These are phyloP conservation scores for Neurospora africana DNA, from an alignment of 495 filamentous ascomycete species.

Conservation along the genomic window DNA sequence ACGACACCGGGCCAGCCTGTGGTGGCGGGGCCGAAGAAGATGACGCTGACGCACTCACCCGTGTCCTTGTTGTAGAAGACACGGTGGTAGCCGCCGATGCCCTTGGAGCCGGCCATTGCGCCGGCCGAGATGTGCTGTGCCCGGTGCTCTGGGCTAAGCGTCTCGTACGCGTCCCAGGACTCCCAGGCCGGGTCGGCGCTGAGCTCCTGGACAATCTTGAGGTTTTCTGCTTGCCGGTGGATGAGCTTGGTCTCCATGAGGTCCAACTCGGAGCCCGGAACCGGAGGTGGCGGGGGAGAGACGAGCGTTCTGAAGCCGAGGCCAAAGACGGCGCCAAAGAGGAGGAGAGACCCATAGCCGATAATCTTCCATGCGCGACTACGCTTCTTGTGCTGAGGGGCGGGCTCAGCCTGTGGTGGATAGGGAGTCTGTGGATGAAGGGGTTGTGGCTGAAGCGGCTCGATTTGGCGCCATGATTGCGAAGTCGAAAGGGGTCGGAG, in stretches of 20 bases:
- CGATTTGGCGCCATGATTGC: background rate
- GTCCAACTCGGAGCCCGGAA: conserved; percentile 26
- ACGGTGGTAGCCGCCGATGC: conserved; percentile 41
- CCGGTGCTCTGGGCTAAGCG: conserved; percentile 28
- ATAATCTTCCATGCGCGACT: background rate
- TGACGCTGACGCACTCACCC: conserved; percentile 37
- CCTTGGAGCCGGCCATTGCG: conserved; percentile 29
- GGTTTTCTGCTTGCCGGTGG: conserved; percentile 23
- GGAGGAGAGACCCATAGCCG: conserved; percentile 25
- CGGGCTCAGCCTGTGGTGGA: background rate
- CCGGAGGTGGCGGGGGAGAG: conserved; percentile 24
- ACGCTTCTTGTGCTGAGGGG: background rate
- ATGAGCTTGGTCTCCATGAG: conserved; percentile 17
- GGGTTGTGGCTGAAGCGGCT: background rate
- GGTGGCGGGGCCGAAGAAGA: conserved; percentile 52
- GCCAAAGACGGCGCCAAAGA: conserved; percentile 27
- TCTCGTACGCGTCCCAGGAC: conserved; percentile 47
- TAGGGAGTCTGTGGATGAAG: background rate
- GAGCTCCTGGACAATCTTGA: conserved; percentile 46
- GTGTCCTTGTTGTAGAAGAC: conserved; percentile 31
- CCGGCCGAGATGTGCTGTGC: conserved; percentile 34
- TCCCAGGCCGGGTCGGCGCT: conserved; percentile 41
- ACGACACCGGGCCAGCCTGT: conserved; percentile 68
- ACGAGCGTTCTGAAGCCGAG: conserved; percentile 23
- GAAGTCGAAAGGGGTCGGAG: conserved; percentile 1